Evolutionary conservation across 306 rosid species (phyloP).

Genomic region (Rosa multiflora): DNA sequence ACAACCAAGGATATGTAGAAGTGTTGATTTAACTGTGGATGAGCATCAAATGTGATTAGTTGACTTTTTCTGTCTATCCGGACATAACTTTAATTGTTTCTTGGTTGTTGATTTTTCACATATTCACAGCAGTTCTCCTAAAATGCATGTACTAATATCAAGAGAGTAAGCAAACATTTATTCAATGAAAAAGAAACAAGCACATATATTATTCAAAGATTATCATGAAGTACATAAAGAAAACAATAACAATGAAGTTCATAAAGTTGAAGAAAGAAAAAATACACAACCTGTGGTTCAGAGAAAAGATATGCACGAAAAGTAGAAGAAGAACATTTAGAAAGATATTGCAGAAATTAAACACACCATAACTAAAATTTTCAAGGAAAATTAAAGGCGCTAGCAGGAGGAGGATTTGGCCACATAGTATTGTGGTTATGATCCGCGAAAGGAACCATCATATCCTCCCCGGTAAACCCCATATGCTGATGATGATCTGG

Average conservation of each 20-base stretch:
- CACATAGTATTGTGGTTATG: slow-evolving; percentile 10
- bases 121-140: too few species aligned
- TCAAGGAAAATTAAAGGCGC: slow-evolving; percentile 17
- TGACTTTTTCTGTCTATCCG: too few species aligned
- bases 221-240: background rate
- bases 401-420: slow-evolving; percentile 12
- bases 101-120: background rate
- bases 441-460: slow-evolving; percentile 21
- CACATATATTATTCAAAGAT: background rate
- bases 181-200: background rate
- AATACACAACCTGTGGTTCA: background rate
- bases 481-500: background rate
- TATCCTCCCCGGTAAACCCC: slow-evolving; percentile 25
- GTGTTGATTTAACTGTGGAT: background rate
- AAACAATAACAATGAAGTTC: background rate
- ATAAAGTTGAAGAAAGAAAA: background rate
- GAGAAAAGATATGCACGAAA: too few species aligned
- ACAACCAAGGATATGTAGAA: too few species aligned
- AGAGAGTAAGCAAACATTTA: background rate
- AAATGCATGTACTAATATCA: too few species aligned
- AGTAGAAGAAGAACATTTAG: background rate
- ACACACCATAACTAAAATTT: background rate
- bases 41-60: background rate
- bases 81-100: too few species aligned
- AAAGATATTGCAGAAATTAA: background rate